Evolutionary conservation across 1,284 basidiomycete species (phyloP), one percentile per base, ranked within the genome.

Genomic region (Leccinum pachyderme): DNA sequence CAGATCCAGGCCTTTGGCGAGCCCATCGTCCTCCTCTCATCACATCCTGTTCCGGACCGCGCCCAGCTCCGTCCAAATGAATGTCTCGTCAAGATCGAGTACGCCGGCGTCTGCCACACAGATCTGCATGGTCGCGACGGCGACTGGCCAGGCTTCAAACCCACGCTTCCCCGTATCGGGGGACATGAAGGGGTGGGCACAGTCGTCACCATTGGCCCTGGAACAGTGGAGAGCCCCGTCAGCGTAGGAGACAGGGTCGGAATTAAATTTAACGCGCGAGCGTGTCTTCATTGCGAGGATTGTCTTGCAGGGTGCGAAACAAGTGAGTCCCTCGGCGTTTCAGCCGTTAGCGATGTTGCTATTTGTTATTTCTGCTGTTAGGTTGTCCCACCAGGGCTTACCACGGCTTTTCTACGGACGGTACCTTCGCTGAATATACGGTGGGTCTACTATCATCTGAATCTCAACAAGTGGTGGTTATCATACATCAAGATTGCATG

Each of bases 251-350:
- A 89, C 62, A 73, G 82, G 25, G 89, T 92, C 47, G 89, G 90
- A 3, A 73, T 92, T 68, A 92, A 92, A 64, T 87, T 84, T 83
- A 73, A 87, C 55, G 86, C 82, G 9, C 77, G 80, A 58, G 77
- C 80, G 3, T 92, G 82, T 56, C 63, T 82, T 61, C 74, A 77
- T 72, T 89, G 86, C 65, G 81, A 84, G 55, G 77, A 79, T 73
- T 90, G 87, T 68, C 75, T 77, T 52, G 71, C 64, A 57, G 86
- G 80, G 5, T 65, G 75, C 50, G 88, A 89, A 61, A 69, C 74
- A 27, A 66, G 81, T 81, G 49, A 61, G 77, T 73, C 18, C 18
- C 18, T 18, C 18, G 18, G 18, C 18, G 18, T 18, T 18, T 18
- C 18, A 18, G 18, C 18, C 18, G 18, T 18, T 18, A 18, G 18